Evolutionary conservation across 169 alveolate genomes (phyloP), one percentile per base, ranked within the genome.

Genomic region (Eimeria necatrix): DNA sequence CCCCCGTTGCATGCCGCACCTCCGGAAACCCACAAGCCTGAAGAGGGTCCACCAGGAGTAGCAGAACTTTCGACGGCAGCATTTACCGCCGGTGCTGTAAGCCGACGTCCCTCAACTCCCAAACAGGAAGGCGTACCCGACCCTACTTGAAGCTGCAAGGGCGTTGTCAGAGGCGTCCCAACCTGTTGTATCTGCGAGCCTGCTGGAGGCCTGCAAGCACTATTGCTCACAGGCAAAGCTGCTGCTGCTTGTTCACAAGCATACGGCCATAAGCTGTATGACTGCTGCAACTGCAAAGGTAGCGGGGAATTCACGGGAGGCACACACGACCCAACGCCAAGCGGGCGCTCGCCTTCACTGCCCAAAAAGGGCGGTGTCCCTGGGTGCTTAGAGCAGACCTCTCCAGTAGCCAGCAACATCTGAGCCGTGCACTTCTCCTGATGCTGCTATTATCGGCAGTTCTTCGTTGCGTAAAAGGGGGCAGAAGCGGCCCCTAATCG

Each of bases 391-490:
- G 70, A 80, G 52, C 51, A 52, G 51, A 52, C 64, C 71, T 52
- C 70, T 51, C 89, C 89, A n/a, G 89, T 48, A 51, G 89, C 89
- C 89, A 80, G 89, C 89, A 80, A 80, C 89, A 80, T 80, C 70
- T 80, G 89, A 80, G 22, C 26, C 51, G 51, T 41, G 14, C 70
- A 12, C 52, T 22, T 12, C 70, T 51, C 70, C 89, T n/a, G 89
- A 10, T 56, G 68, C 51, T 80, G 64, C 70, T 80, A 7, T 24
- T 26, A 8, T 68, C 89, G 22, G 52, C 4, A 5, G 10, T 32
- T 51, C 18, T 32, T 14, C 8, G 49, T 68, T 80, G 89, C 71
- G 53, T 26, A 80, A 20, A 51, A 51, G 70, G 89, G 89, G 89
- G 89, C 89, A 60, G 89, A 12, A 24, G 32, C 24, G 70, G 89